Base-by-base conservation (phyloP, 768 basidiomycete genomes). In the Mycena rebaudengoi region DNA sequence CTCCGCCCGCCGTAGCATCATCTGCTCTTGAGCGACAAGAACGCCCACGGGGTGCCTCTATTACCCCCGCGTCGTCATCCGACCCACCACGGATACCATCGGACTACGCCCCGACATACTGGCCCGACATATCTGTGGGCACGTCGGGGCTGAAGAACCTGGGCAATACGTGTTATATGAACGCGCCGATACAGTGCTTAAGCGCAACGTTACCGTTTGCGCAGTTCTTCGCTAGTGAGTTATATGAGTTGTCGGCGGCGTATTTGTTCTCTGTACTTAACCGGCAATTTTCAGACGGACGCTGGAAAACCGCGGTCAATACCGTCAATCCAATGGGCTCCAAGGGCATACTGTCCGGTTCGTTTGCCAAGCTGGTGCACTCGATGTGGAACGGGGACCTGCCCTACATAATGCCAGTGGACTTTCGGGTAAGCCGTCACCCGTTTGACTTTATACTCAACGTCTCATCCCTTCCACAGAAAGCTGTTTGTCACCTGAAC, bases 151-250 rank as follows among this genome's bases (percentile, higher is more conserved):
- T 99, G 73, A 96, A 96, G 85, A 99, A 99, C 74, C 73, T 99
- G 63, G 91, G 92, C 18, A 99, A 98, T 75, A 99, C 98, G 8
- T 99, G 98, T 75, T 99, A 99, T 74, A 99, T 99, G 95, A 99
- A 99, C 75, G 94, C 98, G 29, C 96, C 95, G 7, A 87, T 99
- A 16, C 98, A 99, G 76, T 99, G 98, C 75, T 80, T 99, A 73
- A 95, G 91, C 73, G 96, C 96, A 0, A 98, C 97, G 0, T 88
- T 92, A 7, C 97, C 97, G 0, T 97, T 99, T 75, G 88, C 96
- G 29, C 85, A 89, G 55, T 98, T 96, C 80, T 99, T 99, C 71
- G 90, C 89, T 5, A 91, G 95, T 96, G 73, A 35, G 87, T 64
- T 21, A 50, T 51, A n/a, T n/a, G n/a, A n/a, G n/a, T 57, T 49